Evolutionary conservation across 2,329 filamentous ascomycete genomes (phyloP), one percentile per base, ranked within the genome.

Genomic region (Parafenestella ontariensis): DNA sequence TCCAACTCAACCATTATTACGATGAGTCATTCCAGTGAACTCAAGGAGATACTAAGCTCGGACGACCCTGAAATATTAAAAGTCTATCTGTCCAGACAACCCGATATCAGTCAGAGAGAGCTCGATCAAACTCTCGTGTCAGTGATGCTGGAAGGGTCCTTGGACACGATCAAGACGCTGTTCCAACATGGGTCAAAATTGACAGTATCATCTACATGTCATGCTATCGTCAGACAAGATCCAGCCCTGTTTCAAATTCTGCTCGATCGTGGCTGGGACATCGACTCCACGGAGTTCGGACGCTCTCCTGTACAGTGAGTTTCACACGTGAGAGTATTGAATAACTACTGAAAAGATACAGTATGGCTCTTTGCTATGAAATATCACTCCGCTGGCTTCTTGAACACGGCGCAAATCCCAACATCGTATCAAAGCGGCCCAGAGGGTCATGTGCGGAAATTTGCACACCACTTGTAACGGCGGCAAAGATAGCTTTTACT

Each of bases 341-440:
- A 17, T 7, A 11, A 29, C 13, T 40, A 21, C 23, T 17, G 23
- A 26, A n/a, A 21, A 24, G 8, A 11, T n/a, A 5, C 17, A 51
- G 48, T 11, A 18, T 3, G 11, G 43, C 52, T 8, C 26, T 56
- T 28, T 3, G 17, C 5, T n/a, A 34, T 11, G 29, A 37, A 28
- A 36, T 17, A 5, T 36, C 45, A n/a, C 47, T 58, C 11, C 39
- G 33, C 15, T 58, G 54, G 50, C 33, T 58, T 23, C 41, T 58
- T 17, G 50, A 58, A 9, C 41, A 58, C 24, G 54, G 50, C 33
- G 54, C 50, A 40, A 36, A 58, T 34, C 54, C 50, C 21, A 51
- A 51, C 44, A 42, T 26, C 10, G 26, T 26, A 9, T 47, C 52
- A 21, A 15, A 17, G 20, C 29, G 37, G 9, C 15, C 18, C n/a